Evolutionary conservation across 202 grass and related monocot species (phyloP).

Genomic region (Schoenoplectus tabernaemontani): DNA sequence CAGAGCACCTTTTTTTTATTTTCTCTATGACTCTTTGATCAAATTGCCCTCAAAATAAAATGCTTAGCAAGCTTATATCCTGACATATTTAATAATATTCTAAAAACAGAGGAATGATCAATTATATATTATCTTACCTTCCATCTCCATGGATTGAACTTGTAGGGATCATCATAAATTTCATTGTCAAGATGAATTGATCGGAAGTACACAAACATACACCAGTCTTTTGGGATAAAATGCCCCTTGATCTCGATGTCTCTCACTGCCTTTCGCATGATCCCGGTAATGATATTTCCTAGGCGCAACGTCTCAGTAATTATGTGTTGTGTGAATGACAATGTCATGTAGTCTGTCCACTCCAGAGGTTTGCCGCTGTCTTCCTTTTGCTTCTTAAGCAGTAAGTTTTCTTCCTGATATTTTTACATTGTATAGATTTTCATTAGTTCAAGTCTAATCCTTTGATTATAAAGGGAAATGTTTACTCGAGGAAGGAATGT

Average conservation of each 20-base stretch:
- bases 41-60: too few relatives aligned
- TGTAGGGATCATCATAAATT: slow-evolving; percentile 62
- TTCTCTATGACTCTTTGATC: too few relatives aligned
- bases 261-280: slow-evolving; percentile 84
- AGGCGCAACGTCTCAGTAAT: slow-evolving; percentile 70
- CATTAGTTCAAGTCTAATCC: neutral
- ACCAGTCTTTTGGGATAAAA: slow-evolving; percentile 92
- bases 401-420: slow-evolving; percentile 79
- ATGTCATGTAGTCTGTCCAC: slow-evolving; percentile 87
- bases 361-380: slow-evolving; percentile 45
- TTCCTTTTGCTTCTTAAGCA: slow-evolving; percentile 52
- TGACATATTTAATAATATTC: neutral
- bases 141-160: slow-evolving; percentile 99
- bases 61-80: too few relatives aligned
- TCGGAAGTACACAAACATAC: slow-evolving; percentile 82
- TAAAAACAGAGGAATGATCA: neutral
- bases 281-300: slow-evolving; percentile 90
- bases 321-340: slow-evolving; percentile 93
- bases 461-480: too few relatives aligned
- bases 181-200: slow-evolving; percentile 75
- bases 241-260: slow-evolving; percentile 87
- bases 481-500: too few relatives aligned
- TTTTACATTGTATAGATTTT: neutral
- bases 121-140: slow-evolving; percentile 49
- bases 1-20: too few relatives aligned